Evolutionary conservation across 2,329 filamentous ascomycete genomes (phyloP).

Genomic region (Dactylellina haptotyla): DNA sequence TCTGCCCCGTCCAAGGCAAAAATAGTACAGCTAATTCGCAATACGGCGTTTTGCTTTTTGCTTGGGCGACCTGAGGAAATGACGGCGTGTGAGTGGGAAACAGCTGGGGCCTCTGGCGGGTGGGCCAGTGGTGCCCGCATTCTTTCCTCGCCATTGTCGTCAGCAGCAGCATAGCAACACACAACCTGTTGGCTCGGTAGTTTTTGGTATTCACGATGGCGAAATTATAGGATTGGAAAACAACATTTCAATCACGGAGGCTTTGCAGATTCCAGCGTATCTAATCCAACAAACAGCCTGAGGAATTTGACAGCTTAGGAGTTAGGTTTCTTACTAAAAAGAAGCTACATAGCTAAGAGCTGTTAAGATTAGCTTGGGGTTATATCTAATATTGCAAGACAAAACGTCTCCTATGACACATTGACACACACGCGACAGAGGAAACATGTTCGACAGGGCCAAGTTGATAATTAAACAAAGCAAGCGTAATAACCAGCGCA

Average conservation of each 20-base stretch:
- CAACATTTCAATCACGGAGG: not conserved
- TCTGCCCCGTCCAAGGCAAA: conserved; percentile 49
- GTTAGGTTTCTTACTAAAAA: too few species aligned
- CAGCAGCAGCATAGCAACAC: not conserved
- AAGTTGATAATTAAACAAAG: too few species aligned
- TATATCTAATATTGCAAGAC: too few species aligned
- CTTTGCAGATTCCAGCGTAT: not conserved
- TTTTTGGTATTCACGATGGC: too few species aligned
- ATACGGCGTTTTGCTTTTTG: conserved; percentile 24
- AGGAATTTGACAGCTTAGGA: conserved; percentile 19
- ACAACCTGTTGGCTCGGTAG: not conserved
- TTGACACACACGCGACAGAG: not conserved
- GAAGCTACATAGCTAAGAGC: too few species aligned
- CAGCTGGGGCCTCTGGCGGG: not conserved
- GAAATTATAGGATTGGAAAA: too few species aligned
- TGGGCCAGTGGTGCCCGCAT: not conserved
- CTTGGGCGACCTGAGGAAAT: conserved; percentile 16
- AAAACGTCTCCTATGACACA: not conserved
- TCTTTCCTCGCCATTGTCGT: not conserved
- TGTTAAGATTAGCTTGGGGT: too few species aligned
- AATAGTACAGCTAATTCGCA: conserved; percentile 42
- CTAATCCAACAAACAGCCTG: not conserved
- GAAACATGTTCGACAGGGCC: too few species aligned
- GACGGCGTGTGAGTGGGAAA: conserved; percentile 4
- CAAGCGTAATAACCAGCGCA: conserved; percentile 42